These are phyloP conservation scores for Rutidosis leptorrhynchoides DNA, from an alignment of 129 eudicot genomes.

Conservation along the genomic window DNA sequence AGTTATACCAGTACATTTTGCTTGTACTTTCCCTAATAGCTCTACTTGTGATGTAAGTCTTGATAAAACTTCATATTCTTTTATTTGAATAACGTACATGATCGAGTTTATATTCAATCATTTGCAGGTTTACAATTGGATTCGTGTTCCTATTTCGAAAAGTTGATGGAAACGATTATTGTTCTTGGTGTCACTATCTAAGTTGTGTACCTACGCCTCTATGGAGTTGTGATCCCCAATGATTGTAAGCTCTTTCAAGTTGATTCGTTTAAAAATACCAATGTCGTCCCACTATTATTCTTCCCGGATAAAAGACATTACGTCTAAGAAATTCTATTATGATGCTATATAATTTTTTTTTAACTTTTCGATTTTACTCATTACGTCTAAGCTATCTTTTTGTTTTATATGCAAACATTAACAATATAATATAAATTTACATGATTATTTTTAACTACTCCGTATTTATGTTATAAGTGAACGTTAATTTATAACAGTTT, in stretches of 20 bases:
- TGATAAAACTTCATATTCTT: slow-evolving; percentile 1
- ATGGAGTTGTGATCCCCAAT: slow-evolving; percentile 60
- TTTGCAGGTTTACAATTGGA: slow-evolving; percentile 47
- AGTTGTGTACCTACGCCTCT: slow-evolving; percentile 72
- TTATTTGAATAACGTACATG: not conserved
- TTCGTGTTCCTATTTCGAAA: slow-evolving; percentile 41
- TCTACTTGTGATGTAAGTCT: slow-evolving; percentile 53
- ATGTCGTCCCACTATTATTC: too few relatives aligned
- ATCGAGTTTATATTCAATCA: not conserved
- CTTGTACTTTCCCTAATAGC: slow-evolving; percentile 34
- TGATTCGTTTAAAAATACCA: too few relatives aligned
- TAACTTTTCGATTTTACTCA: too few relatives aligned
- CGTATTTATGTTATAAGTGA: too few relatives aligned
- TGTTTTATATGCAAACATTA: too few relatives aligned
- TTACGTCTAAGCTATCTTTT: too few relatives aligned
- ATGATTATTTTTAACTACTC: too few relatives aligned
- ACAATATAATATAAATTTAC: too few relatives aligned
- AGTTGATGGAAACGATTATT: slow-evolving; percentile 55
- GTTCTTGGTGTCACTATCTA: slow-evolving; percentile 75
- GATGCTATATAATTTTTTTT: too few relatives aligned
- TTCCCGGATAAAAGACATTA: too few relatives aligned
- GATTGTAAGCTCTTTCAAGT: slow-evolving; percentile 51
- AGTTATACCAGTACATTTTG: slow-evolving; percentile 47
- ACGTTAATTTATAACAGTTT: too few relatives aligned
- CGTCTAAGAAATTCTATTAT: too few relatives aligned